Evolutionary conservation across 257 asterid genomes (phyloP).

Genomic region (Schizonepeta tenuifolia): DNA sequence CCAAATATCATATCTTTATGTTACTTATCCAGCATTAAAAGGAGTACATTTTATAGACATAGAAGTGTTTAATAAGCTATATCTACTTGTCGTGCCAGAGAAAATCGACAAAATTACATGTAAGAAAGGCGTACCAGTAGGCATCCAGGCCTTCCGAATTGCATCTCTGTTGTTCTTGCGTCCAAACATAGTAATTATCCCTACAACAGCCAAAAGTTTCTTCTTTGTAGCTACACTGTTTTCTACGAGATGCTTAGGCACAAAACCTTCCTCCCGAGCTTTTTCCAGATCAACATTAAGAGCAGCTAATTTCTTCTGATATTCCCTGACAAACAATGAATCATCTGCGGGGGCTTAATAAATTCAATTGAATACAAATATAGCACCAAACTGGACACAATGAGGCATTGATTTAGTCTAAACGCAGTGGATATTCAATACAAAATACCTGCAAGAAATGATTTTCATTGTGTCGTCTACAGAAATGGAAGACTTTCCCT

Average conservation of each 20-base stretch:
- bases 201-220: constrained; percentile 75
- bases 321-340: constrained; percentile 64
- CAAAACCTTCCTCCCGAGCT: constrained; percentile 81
- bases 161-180: constrained; percentile 84
- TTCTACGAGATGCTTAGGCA: constrained; percentile 49
- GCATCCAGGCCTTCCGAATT: constrained; percentile 93
- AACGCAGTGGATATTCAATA: constrained; percentile 10
- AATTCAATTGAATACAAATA: constrained; percentile 16
- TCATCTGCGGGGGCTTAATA: constrained; percentile 25
- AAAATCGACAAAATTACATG: constrained; percentile 1
- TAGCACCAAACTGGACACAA: constrained; percentile 14
- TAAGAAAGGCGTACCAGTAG: constrained; percentile 53
- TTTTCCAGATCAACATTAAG: constrained; percentile 71
- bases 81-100: background rate
- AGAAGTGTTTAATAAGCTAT: background rate
- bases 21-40: constrained; percentile 6
- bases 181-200: constrained; percentile 75
- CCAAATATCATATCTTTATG: background rate
- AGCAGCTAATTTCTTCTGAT: constrained; percentile 64
- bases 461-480: constrained; percentile 79
- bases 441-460: constrained; percentile 72
- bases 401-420: background rate
- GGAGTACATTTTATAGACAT: background rate
- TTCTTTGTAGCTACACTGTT: constrained; percentile 54
- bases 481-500: constrained; percentile 77